Evolutionary conservation across 768 basidiomycete genomes (phyloP), one percentile per base, ranked within the genome.

Genomic region (Tulasnella sp.): DNA sequence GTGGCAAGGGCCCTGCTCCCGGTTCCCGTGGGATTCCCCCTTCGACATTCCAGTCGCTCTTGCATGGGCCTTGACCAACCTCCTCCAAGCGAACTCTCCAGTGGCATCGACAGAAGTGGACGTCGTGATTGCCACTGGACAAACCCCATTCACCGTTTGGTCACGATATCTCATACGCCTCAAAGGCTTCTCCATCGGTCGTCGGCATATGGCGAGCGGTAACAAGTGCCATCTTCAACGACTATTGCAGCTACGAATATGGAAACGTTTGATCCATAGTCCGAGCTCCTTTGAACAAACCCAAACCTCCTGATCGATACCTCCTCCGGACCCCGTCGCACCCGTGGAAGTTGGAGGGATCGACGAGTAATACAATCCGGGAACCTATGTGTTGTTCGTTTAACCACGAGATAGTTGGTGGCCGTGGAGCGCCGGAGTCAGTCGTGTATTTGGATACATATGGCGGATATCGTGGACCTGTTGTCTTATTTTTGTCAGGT

Each of bases 21-120:
- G n/a, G n/a, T n/a, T n/a, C n/a, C n/a, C n/a, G n/a, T n/a, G n/a
- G n/a, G n/a, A n/a, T n/a, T n/a, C 78, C 73, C 40, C 78, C 78
- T 22, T 79, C 78, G 5, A 72, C 78, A 6, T 79, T 79, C 48
- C 78, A 72, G 40, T 79, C 40, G n/a, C n/a, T 79, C 24, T 79
- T n/a, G n/a, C 78, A 37, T 79, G 78, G 78, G 78, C 78, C 31
- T 37, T 79, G 24, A 41, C 18, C n/a, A 42, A 41, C 22, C 28
- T 72, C 14, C 40, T 16, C 6, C 40, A 12, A 5, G 40, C 60
- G 14, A n/a, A 8, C 18, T 34, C 34, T n/a, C 28, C 41, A 28
- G 31, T 41, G 9, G 12, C 75, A 48, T 58, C 76, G 24, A 40
- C 46, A 37, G 28, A 46, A 20, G 64, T 72, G 31, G 58, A 72